A percentile compares a stretch with the other conserved stretches of the same genome.
phyloP scores from a whole-genome alignment of 495 filamentous ascomycete genomes.

The Penicillium pancosmium region DNA sequence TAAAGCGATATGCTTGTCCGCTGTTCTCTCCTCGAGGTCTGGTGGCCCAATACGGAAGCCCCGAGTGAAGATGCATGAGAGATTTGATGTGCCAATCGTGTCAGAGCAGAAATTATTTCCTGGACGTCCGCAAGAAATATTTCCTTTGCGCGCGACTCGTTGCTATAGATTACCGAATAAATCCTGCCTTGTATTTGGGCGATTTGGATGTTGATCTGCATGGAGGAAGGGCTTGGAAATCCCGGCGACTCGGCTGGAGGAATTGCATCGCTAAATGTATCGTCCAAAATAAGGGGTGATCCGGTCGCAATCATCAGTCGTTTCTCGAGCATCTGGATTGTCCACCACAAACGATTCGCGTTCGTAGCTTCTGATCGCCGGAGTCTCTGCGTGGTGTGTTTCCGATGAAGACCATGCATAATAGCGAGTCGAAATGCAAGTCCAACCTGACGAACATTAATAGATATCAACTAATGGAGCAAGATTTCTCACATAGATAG shows the following conservation, averaged over 20 bases:
- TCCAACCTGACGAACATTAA: constrained; percentile 2
- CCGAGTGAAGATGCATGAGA: neutral
- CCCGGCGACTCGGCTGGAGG: constrained; percentile 7
- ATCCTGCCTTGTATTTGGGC: constrained; percentile 11
- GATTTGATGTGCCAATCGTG: constrained; percentile 4
- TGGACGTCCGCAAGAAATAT: constrained; percentile 5
- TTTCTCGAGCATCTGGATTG: constrained; percentile 11
- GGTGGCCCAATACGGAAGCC: neutral
- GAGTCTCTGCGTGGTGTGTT: neutral
- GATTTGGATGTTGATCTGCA: constrained; percentile 11
- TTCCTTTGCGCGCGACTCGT: constrained; percentile 4
- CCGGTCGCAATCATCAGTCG: constrained; percentile 8
- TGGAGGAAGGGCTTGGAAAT: constrained; percentile 8
- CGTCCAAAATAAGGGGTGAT: constrained; percentile 6
- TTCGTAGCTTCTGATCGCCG: constrained; percentile 12
- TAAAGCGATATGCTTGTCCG: constrained; percentile 9
- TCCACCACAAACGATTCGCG: constrained; percentile 13
- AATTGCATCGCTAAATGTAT: neutral
- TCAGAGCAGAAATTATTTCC: constrained; percentile 10
- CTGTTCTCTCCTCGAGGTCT: constrained; percentile 2
- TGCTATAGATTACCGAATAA: constrained; percentile 12
- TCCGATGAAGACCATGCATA: constrained; percentile 10
- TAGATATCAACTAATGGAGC: neutral
- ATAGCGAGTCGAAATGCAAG: constrained; percentile 7
- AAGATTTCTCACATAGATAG: constrained; percentile 2